Evolutionary conservation across 2,329 filamentous ascomycete genomes (phyloP).

Genomic region (Rachicladosporium sp.): DNA sequence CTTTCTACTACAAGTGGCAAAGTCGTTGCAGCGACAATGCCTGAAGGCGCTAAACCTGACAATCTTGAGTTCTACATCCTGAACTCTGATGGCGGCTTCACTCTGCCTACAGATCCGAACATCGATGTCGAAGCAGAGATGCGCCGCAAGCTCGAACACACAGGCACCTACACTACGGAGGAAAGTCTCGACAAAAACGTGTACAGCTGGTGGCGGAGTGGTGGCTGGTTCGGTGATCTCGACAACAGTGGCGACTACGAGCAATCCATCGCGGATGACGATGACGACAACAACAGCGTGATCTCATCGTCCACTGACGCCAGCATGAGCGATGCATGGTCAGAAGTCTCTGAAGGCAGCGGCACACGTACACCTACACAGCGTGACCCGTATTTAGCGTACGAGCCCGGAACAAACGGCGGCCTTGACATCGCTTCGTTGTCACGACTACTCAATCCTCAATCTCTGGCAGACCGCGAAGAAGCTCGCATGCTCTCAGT

Average conservation of each 20-base stretch:
- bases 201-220: conserved; percentile 73
- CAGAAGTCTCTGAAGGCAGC: conserved; percentile 36
- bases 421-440: conserved; percentile 33
- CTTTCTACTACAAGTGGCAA: too few species aligned
- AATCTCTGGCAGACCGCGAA: conserved; percentile 61
- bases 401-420: conserved; percentile 28
- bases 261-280: conserved; percentile 44
- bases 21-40: conserved; percentile 31
- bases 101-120: conserved; percentile 47
- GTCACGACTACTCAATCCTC: conserved; percentile 70
- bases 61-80: conserved; percentile 39
- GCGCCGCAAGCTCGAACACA: conserved; percentile 45
- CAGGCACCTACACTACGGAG: conserved; percentile 41
- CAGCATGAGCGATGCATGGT: conserved; percentile 31
- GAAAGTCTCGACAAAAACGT: conserved; percentile 58
- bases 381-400: conserved; percentile 35
- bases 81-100: conserved; percentile 39
- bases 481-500: conserved; percentile 72
- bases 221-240: conserved; percentile 72
- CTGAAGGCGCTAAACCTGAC: conserved; percentile 3
- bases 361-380: conserved; percentile 64
- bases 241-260: conserved; percentile 72
- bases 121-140: conserved; percentile 76
- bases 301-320: conserved; percentile 48
- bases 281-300: conserved; percentile 65